Conservation (phyloP, 23 red algal genomes). For the Gracilaria gracilis region DNA sequence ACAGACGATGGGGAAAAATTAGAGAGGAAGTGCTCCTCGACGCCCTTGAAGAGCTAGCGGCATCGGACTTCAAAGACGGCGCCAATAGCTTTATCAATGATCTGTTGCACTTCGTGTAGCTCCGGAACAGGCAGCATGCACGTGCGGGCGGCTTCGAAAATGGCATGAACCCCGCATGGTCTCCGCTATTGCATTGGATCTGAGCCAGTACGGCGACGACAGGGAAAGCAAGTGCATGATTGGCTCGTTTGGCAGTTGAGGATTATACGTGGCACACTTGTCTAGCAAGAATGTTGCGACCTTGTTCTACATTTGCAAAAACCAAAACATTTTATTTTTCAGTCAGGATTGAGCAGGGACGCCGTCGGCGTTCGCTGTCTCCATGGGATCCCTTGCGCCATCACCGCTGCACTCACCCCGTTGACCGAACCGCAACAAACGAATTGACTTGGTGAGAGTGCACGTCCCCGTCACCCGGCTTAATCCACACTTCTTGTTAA, state of each 20-base stretch:
- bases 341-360: not conserved
- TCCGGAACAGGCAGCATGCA: not conserved
- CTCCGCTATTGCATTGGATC: not conserved
- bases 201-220: not conserved
- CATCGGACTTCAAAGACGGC: not conserved
- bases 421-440: not conserved
- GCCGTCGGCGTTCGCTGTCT: not conserved
- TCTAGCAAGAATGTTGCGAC: not conserved
- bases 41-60: no score
- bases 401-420: no score
- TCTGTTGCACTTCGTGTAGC: not conserved
- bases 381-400: no score
- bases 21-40: not conserved
- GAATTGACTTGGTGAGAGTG: not conserved
- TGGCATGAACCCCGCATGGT: not conserved
- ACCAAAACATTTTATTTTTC: not conserved
- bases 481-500: not conserved
- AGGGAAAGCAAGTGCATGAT: not conserved
- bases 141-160: not conserved
- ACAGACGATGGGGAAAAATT: not conserved
- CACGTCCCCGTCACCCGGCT: not conserved
- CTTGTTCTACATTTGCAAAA: not conserved
- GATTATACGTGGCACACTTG: not conserved
- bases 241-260: slow-evolving; percentile 5
- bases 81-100: not conserved